A percentile compares a stretch with the other conserved stretches of the same genome.
Evolutionary conservation across 2,329 filamentous ascomycete genomes (phyloP).

Genomic region (Penicillium sp.): DNA sequence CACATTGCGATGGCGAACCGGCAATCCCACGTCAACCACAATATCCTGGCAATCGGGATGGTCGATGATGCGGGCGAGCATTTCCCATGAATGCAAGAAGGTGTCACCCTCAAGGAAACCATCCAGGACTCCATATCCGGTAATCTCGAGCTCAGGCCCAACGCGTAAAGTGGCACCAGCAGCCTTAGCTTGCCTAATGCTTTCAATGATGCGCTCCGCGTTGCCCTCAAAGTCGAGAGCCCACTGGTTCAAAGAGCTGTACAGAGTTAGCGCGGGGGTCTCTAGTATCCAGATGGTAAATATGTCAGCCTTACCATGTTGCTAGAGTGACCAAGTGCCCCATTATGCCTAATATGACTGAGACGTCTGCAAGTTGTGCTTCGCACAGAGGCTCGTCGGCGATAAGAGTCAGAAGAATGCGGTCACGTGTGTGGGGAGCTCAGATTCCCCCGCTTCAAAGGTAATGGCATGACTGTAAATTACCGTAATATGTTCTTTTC

Average conservation of each 20-base stretch:
- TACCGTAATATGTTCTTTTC: not conserved
- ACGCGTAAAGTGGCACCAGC: constrained; percentile 55
- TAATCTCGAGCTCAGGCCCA: constrained; percentile 49
- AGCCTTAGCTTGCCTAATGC: constrained; percentile 52
- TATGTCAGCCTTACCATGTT: constrained; percentile 28
- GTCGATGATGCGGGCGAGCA: constrained; percentile 52
- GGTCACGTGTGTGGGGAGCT: constrained; percentile 20
- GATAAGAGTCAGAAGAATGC: constrained; percentile 6
- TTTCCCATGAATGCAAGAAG: constrained; percentile 55
- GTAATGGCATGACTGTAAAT: constrained; percentile 5
- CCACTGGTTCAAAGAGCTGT: constrained; percentile 39
- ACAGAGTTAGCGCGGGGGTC: constrained; percentile 7
- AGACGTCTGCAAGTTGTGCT: not conserved
- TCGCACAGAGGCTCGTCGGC: not conserved
- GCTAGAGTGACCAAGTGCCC: constrained; percentile 38
- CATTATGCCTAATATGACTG: constrained; percentile 19
- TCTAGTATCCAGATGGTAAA: not conserved
- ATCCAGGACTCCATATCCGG: constrained; percentile 51
- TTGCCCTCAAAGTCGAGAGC: constrained; percentile 59
- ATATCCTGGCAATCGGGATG: constrained; percentile 39
- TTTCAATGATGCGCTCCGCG: constrained; percentile 53
- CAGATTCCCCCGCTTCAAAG: constrained; percentile 10
- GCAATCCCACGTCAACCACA: constrained; percentile 33
- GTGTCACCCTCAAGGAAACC: constrained; percentile 55
- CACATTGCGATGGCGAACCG: constrained; percentile 54